phyloP scores from a whole-genome alignment of 495 filamentous ascomycete genomes.

The Lasiosphaeria ovina region DNA sequence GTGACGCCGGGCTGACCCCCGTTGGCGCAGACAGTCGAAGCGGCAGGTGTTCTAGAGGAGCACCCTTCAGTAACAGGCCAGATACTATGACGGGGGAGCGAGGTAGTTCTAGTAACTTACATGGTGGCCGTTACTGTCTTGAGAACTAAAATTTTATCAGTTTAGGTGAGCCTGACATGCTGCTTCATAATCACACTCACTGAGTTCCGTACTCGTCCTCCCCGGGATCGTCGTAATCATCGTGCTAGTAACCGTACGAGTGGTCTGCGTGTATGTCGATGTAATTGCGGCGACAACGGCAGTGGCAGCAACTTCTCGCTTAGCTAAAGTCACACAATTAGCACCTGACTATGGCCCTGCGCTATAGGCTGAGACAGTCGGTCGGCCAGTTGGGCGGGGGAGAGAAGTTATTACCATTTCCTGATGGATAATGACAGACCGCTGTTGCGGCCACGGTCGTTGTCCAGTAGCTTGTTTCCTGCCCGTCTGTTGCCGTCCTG shows the following conservation, averaged over 20 bases:
- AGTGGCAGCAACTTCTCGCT: slow-evolving; percentile 22
- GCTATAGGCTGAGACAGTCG: too few relatives aligned
- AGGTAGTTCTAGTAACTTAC: slow-evolving; percentile 24
- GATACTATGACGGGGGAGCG: background rate
- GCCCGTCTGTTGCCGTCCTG: slow-evolving; percentile 38
- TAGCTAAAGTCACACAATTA: slow-evolving; percentile 17
- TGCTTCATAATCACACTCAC: slow-evolving; percentile 19
- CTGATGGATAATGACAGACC: slow-evolving; percentile 33
- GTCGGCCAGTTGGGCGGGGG: background rate
- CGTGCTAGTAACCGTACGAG: slow-evolving; percentile 41
- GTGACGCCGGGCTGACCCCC: slow-evolving; percentile 31
- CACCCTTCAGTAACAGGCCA: background rate
- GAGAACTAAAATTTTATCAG: slow-evolving; percentile 29
- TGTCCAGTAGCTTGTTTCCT: slow-evolving; percentile 33
- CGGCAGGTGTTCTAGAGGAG: slow-evolving; percentile 32
- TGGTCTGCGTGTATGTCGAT: slow-evolving; percentile 43
- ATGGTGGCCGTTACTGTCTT: slow-evolving; percentile 40
- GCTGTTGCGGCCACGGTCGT: slow-evolving; percentile 37
- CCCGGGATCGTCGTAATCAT: slow-evolving; percentile 34
- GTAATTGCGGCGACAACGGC: slow-evolving; percentile 30
- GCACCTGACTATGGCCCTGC: background rate
- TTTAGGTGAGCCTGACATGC: background rate
- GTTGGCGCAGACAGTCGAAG: slow-evolving; percentile 37
- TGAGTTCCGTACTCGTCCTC: slow-evolving; percentile 37
- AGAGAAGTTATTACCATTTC: slow-evolving; percentile 7